These are phyloP conservation scores for Russula ochroleuca DNA, from an alignment of 768 basidiomycete species.

Conservation along the genomic window DNA sequence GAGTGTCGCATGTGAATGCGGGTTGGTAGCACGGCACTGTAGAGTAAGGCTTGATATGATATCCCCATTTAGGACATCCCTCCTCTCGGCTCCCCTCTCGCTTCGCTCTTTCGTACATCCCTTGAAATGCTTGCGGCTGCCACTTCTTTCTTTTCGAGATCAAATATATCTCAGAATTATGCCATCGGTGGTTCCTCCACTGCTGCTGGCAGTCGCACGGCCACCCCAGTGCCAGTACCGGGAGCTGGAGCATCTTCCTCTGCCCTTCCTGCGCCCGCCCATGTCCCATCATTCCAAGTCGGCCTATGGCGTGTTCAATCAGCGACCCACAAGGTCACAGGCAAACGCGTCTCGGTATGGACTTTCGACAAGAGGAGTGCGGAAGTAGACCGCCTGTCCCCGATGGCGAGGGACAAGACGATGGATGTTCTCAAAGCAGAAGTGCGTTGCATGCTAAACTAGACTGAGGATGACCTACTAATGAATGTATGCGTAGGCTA, in stretches of 20 bases:
- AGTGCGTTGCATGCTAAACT: constrained; percentile 43
- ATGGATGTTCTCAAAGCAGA: constrained; percentile 88
- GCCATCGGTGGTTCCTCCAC: constrained; percentile 46
- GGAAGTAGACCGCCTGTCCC: constrained; percentile 68
- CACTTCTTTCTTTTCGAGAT: constrained; percentile 75
- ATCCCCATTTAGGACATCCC: neutral
- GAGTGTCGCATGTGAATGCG: neutral
- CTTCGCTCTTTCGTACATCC: neutral
- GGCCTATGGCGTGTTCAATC: constrained; percentile 89
- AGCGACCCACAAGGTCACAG: constrained; percentile 83
- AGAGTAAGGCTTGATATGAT: neutral
- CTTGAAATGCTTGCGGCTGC: constrained; percentile 66
- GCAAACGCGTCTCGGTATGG: constrained; percentile 92
- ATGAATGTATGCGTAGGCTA: constrained; percentile 49
- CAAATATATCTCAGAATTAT: constrained; percentile 78
- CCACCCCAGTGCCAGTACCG: constrained; percentile 39
- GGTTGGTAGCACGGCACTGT: neutral
- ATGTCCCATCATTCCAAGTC: constrained; percentile 56
- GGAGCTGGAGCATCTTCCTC: constrained; percentile 34
- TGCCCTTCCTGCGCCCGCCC: constrained; percentile 39
- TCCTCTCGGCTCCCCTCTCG: neutral
- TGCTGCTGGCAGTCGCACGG: constrained; percentile 32
- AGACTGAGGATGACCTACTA: neutral
- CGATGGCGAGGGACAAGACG: constrained; percentile 62
- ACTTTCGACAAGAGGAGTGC: constrained; percentile 75